phyloP scores from a whole-genome alignment of 768 basidiomycete species.

The Naematelia encephala region DNA sequence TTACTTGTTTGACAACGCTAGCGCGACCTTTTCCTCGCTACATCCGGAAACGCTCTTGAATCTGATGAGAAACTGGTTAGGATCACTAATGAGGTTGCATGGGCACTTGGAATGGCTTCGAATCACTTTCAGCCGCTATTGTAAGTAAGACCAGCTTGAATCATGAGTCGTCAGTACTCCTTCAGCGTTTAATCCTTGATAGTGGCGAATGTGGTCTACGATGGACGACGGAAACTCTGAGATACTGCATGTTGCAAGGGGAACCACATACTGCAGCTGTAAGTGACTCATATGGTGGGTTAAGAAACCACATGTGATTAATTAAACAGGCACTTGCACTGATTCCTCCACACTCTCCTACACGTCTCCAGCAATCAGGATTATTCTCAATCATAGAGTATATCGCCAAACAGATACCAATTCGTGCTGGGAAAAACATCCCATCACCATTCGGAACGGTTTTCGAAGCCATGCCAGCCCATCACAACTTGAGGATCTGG shows the following conservation, averaged over 20 bases:
- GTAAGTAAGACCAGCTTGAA: neutral
- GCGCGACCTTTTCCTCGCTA: neutral
- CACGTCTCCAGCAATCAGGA: neutral
- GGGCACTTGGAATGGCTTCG: neutral
- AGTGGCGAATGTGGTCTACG: constrained; percentile 4
- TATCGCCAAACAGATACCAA: neutral
- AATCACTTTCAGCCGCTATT: no score
- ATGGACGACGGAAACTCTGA: constrained; percentile 9
- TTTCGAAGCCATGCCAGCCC: neutral
- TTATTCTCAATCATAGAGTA: neutral
- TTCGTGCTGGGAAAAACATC: neutral
- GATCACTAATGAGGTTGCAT: neutral
- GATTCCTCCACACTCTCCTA: neutral
- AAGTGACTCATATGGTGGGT: constrained; percentile 2
- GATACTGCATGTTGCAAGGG: constrained; percentile 13
- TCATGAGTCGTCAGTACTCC: neutral
- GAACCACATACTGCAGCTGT: constrained; percentile 7
- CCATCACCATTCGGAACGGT: neutral
- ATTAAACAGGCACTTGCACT: neutral
- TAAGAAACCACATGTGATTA: neutral
- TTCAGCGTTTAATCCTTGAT: neutral
- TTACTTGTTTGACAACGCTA: neutral
- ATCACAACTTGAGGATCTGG: neutral
- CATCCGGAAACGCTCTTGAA: neutral
- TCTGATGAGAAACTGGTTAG: neutral